phyloP scores from a whole-genome alignment of 371 early-diverging fungal species.

The Mortierella sp. region DNA sequence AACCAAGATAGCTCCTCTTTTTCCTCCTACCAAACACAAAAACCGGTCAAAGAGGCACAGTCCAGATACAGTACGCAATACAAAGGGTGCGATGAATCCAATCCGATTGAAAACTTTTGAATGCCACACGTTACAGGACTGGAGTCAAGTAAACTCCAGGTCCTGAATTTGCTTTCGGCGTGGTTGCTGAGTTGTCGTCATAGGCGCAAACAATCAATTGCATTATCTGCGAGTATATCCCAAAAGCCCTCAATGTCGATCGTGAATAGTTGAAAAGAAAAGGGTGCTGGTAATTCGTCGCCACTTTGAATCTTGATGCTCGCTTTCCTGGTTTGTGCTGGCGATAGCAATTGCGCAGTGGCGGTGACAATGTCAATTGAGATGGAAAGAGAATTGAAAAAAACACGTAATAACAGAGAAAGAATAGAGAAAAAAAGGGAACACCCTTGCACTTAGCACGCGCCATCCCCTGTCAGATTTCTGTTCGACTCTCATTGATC shows the following conservation, averaged over 20 bases:
- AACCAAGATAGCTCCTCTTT: not conserved
- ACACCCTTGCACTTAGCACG: not conserved
- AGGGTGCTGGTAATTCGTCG: not conserved
- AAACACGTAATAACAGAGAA: not conserved
- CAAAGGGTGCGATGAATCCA: slow-evolving; percentile 52
- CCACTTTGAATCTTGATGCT: not conserved
- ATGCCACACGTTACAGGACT: slow-evolving; percentile 34
- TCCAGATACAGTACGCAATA: slow-evolving; percentile 12
- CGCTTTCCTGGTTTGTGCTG: slow-evolving; percentile 9
- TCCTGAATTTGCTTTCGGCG: slow-evolving; percentile 26
- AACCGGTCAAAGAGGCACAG: not conserved
- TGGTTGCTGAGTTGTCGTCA: slow-evolving; percentile 44
- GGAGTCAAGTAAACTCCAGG: not conserved
- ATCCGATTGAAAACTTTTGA: slow-evolving; percentile 57
- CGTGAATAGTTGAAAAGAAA: not conserved
- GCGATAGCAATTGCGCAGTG: not conserved
- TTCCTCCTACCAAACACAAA: not conserved
- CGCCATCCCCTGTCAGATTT: slow-evolving; percentile 52
- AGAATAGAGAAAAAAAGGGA: not conserved
- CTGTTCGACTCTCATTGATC: slow-evolving; percentile 56
- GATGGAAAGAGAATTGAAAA: not conserved
- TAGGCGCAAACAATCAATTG: slow-evolving; percentile 45
- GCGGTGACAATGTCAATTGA: not conserved
- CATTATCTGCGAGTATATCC: not conserved
- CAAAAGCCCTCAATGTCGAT: not conserved